Evolutionary conservation across 2,329 filamentous ascomycete species (phyloP).

Genomic region (Fusarium brachygibbosum): DNA sequence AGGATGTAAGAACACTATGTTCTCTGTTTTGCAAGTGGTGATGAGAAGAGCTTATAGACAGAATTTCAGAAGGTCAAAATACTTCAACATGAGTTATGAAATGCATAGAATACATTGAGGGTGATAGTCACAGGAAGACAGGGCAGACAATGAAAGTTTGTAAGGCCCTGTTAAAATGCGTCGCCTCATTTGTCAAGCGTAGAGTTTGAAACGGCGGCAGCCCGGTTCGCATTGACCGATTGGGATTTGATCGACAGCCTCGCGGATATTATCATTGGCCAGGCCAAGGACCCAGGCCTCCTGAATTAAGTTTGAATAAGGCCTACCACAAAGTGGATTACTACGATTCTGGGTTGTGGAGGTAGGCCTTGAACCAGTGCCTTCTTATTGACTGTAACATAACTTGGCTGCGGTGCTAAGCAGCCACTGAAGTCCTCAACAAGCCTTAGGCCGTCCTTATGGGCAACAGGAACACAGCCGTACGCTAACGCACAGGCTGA

Average conservation of each 20-base stretch:
- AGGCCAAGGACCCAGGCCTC: neutral
- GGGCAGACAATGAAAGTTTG: neutral
- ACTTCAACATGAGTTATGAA: neutral
- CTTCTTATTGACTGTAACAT: neutral
- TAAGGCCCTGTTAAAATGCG: neutral
- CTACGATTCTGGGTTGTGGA: accelerated
- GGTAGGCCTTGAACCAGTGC: neutral
- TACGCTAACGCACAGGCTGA: neutral
- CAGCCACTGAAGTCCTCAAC: neutral
- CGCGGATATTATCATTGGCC: neutral
- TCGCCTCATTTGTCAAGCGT: neutral
- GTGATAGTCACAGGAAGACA: neutral
- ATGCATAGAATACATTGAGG: neutral
- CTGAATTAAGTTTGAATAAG: neutral
- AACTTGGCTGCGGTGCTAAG: neutral
- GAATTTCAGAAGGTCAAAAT: neutral
- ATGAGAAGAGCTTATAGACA: neutral
- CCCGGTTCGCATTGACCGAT: neutral
- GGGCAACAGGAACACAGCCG: neutral
- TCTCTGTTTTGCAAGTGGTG: neutral
- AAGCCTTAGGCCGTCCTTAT: neutral
- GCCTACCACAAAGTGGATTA: neutral
- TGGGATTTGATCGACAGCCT: neutral
- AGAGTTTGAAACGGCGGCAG: neutral
- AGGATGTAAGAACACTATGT: neutral